These are phyloP conservation scores for Eimeria falciformis DNA, from an alignment of 169 alveolate species.

Conservation along the genomic window DNA sequence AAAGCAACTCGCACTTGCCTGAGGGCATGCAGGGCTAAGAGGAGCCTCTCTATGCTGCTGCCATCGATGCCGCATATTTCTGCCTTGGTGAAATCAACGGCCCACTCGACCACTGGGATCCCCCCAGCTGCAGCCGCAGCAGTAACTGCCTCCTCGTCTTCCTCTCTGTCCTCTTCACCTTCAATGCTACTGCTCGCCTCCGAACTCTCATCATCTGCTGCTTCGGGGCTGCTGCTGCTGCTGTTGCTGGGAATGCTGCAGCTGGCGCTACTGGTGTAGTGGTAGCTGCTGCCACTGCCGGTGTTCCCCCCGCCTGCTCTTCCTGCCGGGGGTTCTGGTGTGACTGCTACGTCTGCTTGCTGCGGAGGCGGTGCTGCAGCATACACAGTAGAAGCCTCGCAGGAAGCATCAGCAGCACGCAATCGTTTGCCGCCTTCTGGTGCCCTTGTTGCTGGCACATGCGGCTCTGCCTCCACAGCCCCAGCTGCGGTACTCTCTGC, in stretches of 20 bases:
- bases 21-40: constrained; percentile 28
- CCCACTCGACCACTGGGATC: constrained; percentile 47
- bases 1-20: not conserved
- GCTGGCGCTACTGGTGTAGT: not conserved
- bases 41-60: not conserved
- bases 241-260: not conserved
- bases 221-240: constrained; percentile 5
- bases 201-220: not conserved
- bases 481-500: not conserved
- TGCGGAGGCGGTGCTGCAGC: not conserved
- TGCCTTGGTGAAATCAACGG: not conserved
- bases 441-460: not conserved
- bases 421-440: not conserved
- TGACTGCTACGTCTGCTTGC: not conserved
- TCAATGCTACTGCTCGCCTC: not conserved
- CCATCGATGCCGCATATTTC: constrained; percentile 28
- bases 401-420: not conserved
- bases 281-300: not conserved
- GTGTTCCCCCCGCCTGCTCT: not conserved
- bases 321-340: not conserved
- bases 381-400: not conserved
- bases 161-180: constrained; percentile 21
- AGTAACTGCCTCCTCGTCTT: constrained; percentile 23
- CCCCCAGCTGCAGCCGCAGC: constrained; percentile 54
- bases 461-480: constrained; percentile 12